A percentile compares a stretch with the other conserved stretches of the same genome.
phyloP scores from a whole-genome alignment of 306 rosid species.

The Cucurbita argyrosperma region DNA sequence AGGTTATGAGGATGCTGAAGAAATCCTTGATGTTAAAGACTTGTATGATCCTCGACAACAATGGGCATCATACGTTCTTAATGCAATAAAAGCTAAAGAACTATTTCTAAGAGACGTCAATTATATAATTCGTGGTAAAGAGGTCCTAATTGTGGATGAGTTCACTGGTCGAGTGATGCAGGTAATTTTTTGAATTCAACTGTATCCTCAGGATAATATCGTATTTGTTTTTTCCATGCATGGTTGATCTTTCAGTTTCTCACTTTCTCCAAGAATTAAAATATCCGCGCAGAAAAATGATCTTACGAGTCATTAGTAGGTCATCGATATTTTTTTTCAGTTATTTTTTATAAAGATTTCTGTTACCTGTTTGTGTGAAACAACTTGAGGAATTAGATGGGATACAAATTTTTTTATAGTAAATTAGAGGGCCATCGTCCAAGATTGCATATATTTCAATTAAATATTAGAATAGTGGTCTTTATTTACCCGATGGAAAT shows the following conservation, averaged over 20 bases:
- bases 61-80: conserved; percentile 89
- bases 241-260: background rate
- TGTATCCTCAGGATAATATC: background rate
- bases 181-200: conserved; percentile 24
- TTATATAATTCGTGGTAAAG: conserved; percentile 84
- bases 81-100: conserved; percentile 92
- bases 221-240: background rate
- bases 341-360: too few relatives aligned
- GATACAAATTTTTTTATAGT: too few relatives aligned
- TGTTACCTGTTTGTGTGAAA: too few relatives aligned
- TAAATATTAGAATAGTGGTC: too few relatives aligned
- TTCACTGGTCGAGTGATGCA: conserved; percentile 99
- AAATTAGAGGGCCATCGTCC: too few relatives aligned
- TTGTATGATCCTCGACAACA: conserved; percentile 92
- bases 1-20: conserved; percentile 97
- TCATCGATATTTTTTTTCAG: too few relatives aligned
- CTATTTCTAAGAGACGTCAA: conserved; percentile 88
- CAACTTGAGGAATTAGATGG: too few relatives aligned
- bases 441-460: too few relatives aligned
- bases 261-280: too few relatives aligned
- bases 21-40: conserved; percentile 78
- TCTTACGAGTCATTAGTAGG: too few relatives aligned
- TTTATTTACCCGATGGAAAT: too few relatives aligned
- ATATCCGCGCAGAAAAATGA: too few relatives aligned
- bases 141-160: conserved; percentile 89